Conservation (phyloP, 164 flowering plant genomes). For the Kingdonia uniflora region DNA sequence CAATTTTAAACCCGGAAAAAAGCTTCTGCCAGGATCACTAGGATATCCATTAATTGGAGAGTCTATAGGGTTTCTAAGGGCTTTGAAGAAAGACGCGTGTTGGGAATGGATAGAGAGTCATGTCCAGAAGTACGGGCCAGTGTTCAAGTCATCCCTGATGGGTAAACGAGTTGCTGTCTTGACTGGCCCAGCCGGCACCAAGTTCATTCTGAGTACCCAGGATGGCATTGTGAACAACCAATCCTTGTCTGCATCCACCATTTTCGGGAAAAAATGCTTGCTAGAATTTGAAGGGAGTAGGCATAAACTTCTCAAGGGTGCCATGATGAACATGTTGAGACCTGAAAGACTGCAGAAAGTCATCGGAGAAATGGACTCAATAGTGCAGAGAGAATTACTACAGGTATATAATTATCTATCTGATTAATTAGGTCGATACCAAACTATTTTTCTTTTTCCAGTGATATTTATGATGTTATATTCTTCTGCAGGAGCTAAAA, state of each 20-base stretch:
- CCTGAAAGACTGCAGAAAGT: background rate
- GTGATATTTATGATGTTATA: too few species aligned
- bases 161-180: background rate
- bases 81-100: too few species aligned
- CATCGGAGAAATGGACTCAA: background rate
- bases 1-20: too few species aligned
- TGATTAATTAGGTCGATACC: too few species aligned
- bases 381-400: background rate
- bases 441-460: too few species aligned
- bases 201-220: background rate
- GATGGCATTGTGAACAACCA: background rate
- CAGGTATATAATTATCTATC: background rate
- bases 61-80: too few species aligned
- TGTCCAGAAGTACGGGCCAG: background rate
- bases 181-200: background rate
- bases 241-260: background rate
- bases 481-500: too few species aligned
- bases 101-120: too few species aligned
- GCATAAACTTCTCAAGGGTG: background rate
- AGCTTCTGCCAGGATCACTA: too few species aligned
- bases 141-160: background rate
- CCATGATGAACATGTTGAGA: background rate
- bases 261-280: background rate
- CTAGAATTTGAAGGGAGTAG: background rate
- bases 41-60: too few species aligned